Base-by-base conservation (phyloP, 768 basidiomycete genomes). In the Lentinula sp. region DNA sequence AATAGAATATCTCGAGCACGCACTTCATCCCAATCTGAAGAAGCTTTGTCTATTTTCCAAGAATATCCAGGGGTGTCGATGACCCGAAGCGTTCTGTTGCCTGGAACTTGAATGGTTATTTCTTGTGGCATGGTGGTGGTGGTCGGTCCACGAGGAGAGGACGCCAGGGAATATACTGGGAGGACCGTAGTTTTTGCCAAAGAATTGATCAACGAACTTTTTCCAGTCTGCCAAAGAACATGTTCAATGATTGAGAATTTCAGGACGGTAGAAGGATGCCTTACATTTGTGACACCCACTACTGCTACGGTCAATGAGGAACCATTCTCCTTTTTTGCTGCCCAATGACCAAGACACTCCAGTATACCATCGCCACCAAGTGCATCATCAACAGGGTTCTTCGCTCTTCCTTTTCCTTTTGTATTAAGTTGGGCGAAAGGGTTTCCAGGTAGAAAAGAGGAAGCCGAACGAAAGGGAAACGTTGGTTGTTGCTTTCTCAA, bases 1-100 rank as follows among this genome's bases (percentile, higher is more conserved):
- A 90, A 69, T n/a, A 96, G 72, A 58, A 94, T 83, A 68, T 97
- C 95, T 18, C 81, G 83, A 4, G 85, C 81, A 39, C 84, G 79
- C 64, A 67, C 64, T n/a, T 68, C 69, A 35, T 76, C 76, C 15
- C 65, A 61, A 33, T 76, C 76, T 37, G 79, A 80, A 10, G 70
- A 73, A 20, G 76, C 69, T 15, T 76, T 72, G 18, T 77, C 75
- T 2, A 71, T 60, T 18, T 72, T 70, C 80, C 85, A 87, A 55
- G 83, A 78, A 65, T 94, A 74, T n/a, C 95, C 95, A 36, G 95
- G 95, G 0, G 92, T 96, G 71, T 97, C 95, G 66, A 95, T 85
- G 60, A 95, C 66, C 37, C 82, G 81, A 64, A 94, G 76, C 56
- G 75, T 74, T 63, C 75, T 77, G 23, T 79, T 28, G 28, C 28